phyloP scores from a whole-genome alignment of 768 basidiomycete genomes.

The Rhizopogon sp. region DNA sequence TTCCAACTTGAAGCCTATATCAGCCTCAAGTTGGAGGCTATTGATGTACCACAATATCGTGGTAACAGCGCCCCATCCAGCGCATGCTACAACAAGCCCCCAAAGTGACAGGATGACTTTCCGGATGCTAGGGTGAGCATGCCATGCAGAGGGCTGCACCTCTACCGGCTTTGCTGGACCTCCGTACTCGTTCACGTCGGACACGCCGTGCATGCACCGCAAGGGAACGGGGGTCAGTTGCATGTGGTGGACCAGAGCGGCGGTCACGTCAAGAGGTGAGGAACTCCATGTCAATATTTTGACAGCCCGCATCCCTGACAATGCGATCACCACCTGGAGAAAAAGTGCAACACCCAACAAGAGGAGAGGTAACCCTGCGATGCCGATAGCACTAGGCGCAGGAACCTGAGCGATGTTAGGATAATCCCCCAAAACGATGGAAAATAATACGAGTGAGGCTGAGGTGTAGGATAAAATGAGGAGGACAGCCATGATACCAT shows the following conservation, averaged over 20 bases:
- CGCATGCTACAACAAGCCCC: slow-evolving; percentile 15
- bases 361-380: slow-evolving; percentile 22
- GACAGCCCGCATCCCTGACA: slow-evolving; percentile 15
- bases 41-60: background rate
- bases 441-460: slow-evolving; percentile 11
- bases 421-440: too few species aligned
- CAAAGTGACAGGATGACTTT: slow-evolving; percentile 18
- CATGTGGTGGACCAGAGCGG: slow-evolving; percentile 24
- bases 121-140: slow-evolving; percentile 15
- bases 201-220: slow-evolving; percentile 22
- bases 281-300: slow-evolving; percentile 29
- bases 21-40: too few species aligned
- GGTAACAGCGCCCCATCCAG: slow-evolving; percentile 17
- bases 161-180: slow-evolving; percentile 11
- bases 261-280: slow-evolving; percentile 24
- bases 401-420: too few species aligned
- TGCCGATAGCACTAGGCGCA: background rate
- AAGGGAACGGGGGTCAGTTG: slow-evolving; percentile 13
- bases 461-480: slow-evolving; percentile 24
- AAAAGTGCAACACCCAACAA: slow-evolving; percentile 20
- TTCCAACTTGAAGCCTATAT: too few species aligned
- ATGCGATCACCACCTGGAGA: slow-evolving; percentile 18
- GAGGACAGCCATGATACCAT: slow-evolving; percentile 19
- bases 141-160: slow-evolving; percentile 23
- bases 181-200: background rate